Evolutionary conservation across 257 asterid genomes (phyloP), one percentile per base, ranked within the genome.

Genomic region (Plantago elongata): DNA sequence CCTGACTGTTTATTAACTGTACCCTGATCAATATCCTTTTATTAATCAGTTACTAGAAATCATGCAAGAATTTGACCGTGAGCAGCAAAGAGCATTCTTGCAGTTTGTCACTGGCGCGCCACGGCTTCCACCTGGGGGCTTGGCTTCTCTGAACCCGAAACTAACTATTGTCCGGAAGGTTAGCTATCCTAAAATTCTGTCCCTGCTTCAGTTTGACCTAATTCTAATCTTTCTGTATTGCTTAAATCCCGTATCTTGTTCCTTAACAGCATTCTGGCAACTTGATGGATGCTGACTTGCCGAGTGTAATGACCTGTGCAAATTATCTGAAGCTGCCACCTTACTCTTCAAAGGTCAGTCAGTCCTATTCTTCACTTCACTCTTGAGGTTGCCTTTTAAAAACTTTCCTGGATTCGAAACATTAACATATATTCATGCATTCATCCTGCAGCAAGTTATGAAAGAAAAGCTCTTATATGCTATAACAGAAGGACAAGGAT

Each of bases 51-150:
- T 92, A 37, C 77, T 92, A 67, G 95, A 83, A 80, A 84, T 92
- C 64, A 79, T 92, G 82, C 79, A 43, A 73, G 96, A 92, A 86
- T 83, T 92, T 66, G 76, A 86, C 73, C 66, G 54, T 38, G 75
- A 74, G 74, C 90, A 92, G 80, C 95, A 92, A 78, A 75, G 95
- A 59, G 89, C 89, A 37, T 92, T 92, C 81, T 74, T 89, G 82
- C 95, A 79, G 87, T 92, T 92, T 77, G 94, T 89, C 73, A 92
- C 99, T 4, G 99, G 99, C 44, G 91, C 97, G 51, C 97, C 97
- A 62, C 84, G 95, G 18, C 97, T 92, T 64, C 97, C 97, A 50
- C 79, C 80, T 0, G 99, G 99, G 58, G 99, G 99, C 5, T 63
- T 92, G 75, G 89, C 99, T 69, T 85, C 97, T 52, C 97, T 92